phyloP scores from a whole-genome alignment of 768 basidiomycete species.

The Podaxis sp. region DNA sequence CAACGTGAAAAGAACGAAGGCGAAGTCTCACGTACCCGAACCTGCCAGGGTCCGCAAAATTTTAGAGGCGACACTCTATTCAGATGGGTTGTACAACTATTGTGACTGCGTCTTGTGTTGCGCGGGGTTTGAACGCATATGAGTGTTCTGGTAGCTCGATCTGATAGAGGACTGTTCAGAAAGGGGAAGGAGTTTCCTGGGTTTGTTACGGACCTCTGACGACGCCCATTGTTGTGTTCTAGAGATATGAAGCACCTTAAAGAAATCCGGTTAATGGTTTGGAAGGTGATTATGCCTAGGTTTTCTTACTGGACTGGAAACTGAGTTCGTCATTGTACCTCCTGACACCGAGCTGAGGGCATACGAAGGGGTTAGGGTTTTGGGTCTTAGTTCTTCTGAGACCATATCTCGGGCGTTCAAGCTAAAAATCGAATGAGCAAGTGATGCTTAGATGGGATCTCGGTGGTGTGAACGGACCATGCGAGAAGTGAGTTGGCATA shows the following conservation, averaged over 20 bases:
- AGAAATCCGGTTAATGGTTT: too few relatives aligned
- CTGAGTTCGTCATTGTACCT: background rate
- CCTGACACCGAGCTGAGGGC: background rate
- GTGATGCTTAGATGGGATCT: background rate
- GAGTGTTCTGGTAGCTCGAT: background rate
- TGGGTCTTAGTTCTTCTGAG: conserved; percentile 7
- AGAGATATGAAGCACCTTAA: background rate
- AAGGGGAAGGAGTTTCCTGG: background rate
- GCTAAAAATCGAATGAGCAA: background rate
- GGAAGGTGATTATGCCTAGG: too few relatives aligned
- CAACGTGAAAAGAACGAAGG: too few relatives aligned
- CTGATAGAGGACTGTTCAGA: background rate
- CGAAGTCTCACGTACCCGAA: too few relatives aligned
- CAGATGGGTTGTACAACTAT: background rate
- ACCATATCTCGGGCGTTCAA: conserved; percentile 13
- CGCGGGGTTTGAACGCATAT: background rate
- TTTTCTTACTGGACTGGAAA: background rate
- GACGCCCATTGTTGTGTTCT: background rate
- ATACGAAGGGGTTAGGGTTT: background rate
- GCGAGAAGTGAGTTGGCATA: conserved; percentile 13
- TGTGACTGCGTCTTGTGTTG: background rate
- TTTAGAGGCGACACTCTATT: too few relatives aligned
- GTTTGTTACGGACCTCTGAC: background rate
- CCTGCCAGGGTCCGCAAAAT: too few relatives aligned
- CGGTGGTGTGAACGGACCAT: background rate